These are phyloP conservation scores for Phytophthora colocasiae DNA, from an alignment of 352 stramenopile genomes.

Conservation along the genomic window DNA sequence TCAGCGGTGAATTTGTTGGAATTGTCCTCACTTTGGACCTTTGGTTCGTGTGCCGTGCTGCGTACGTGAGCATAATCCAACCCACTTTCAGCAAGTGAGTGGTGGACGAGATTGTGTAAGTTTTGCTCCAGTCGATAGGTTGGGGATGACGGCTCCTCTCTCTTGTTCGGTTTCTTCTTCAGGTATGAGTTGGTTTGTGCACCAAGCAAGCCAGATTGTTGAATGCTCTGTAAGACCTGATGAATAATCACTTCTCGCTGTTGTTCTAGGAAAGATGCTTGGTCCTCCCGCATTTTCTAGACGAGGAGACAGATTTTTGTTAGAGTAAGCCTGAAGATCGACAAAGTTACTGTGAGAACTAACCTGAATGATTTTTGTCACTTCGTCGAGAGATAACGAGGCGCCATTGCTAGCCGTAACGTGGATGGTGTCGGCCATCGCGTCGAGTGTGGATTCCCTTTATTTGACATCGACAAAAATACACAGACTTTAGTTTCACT, in stretches of 20 bases:
- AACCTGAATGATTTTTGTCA: constrained; percentile 37
- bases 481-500: no score
- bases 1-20: background rate
- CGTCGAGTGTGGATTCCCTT: no score
- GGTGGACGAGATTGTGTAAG: constrained; percentile 55
- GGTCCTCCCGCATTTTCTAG: constrained; percentile 46
- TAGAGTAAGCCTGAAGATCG: background rate
- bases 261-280: constrained; percentile 56
- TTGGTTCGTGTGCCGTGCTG: constrained; percentile 11
- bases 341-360: background rate
- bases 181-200: background rate
- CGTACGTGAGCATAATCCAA: constrained; percentile 69
- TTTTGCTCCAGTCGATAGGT: constrained; percentile 51
- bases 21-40: background rate
- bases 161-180: constrained; percentile 4
- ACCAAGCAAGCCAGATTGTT: constrained; percentile 31
- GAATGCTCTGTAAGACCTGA: constrained; percentile 65
- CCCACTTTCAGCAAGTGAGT: constrained; percentile 69
- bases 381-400: constrained; percentile 27
- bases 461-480: no score
- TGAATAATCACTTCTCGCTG: constrained; percentile 68
- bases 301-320: background rate
- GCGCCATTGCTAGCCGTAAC: constrained; percentile 2
- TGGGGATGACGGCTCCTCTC: constrained; percentile 14
- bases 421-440: constrained; percentile 5